Base-by-base conservation (phyloP, 2,329 filamentous ascomycete species). In the Cadophora sp. region DNA sequence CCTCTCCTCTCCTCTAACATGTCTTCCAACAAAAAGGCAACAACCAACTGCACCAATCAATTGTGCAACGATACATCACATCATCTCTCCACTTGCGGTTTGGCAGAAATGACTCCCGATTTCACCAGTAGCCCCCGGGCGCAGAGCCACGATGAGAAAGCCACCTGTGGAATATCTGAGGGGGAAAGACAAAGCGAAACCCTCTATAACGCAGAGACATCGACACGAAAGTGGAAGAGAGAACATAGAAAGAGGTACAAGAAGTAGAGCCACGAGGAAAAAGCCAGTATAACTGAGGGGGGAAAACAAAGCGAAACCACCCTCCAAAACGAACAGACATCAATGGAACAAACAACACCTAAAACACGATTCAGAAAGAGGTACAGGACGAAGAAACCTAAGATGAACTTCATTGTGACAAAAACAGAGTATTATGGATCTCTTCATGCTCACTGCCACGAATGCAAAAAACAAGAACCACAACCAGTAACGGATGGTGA, bases 341-440 rank as follows among this genome's bases (percentile, higher is more conserved):
- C 14, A n/a, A 8, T n/a, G 14, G 7, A 16, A 47, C 14, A 47
- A 47, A 47, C 4, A 47, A n/a, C 18, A 47, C 14, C 43, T 8
- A 7, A 47, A 47, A n/a, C 7, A 47, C n/a, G 16, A n/a, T 8
- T n/a, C 43, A n/a, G 43, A 47, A n/a, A 47, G 43, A 47, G n/a
- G 43, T n/a, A 47, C 43, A 47, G 8, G 43, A 18, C 1, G 43
- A n/a, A 50, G 27, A 11, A 39, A 33, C 27, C 51, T 33, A 55
- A 33, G 51, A 55, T 55, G 27, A 33, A 33, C 51, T 55, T 55
- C 51, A 55, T 55, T 55, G 51, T 18, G 18, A 36, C 18, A 9
- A 33, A 55, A 55, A 55, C 51, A 36, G 51, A 55, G 51, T 55
- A 33, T 55, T 36, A 55, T 55, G 51, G 51, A 20, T 55, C 30